Percentiles rank a stretch among this genome's conserved stretches.
Conservation (phyloP, 2,329 filamentous ascomycete species). For the Neonectria neomacrospora region DNA sequence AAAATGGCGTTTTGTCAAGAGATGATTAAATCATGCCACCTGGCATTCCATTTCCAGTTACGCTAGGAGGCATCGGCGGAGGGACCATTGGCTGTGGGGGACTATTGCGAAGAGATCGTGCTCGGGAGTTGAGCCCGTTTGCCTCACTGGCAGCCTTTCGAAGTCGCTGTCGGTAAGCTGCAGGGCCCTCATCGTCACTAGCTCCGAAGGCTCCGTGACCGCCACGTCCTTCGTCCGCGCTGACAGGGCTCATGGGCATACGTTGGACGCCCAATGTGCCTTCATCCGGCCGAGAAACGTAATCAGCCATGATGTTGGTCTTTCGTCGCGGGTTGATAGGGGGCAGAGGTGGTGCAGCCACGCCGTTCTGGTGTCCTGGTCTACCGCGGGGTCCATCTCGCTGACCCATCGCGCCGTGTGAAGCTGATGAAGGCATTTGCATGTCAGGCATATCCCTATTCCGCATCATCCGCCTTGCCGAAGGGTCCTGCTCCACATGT, state of each 20-base stretch:
- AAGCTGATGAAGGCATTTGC: constrained; percentile 58
- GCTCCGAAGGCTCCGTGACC: constrained; percentile 42
- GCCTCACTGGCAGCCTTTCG: constrained; percentile 58
- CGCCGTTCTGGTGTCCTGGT: constrained; percentile 45
- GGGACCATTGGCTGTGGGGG: constrained; percentile 42
- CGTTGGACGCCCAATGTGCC: constrained; percentile 39
- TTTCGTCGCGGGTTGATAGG: constrained; percentile 69
- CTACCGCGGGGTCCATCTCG: constrained; percentile 48
- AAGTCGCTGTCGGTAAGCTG: constrained; percentile 52
- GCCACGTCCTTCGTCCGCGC: constrained; percentile 43
- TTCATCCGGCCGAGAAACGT: constrained; percentile 51
- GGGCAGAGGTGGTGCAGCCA: constrained; percentile 61
- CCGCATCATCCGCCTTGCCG: constrained; percentile 54
- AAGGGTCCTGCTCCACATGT: constrained; percentile 22
- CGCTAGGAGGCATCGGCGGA: constrained; percentile 43
- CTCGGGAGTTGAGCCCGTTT: constrained; percentile 47
- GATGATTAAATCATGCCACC: constrained; percentile 59
- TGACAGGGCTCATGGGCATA: constrained; percentile 36
- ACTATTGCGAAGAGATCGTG: constrained; percentile 42
- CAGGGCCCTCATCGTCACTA: constrained; percentile 52
- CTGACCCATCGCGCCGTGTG: constrained; percentile 56
- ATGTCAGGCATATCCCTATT: constrained; percentile 64
- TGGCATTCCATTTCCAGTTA: constrained; percentile 49
- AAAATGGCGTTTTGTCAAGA: constrained; percentile 9
- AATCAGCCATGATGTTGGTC: constrained; percentile 53